These are phyloP conservation scores for Aphanomyces euteiches DNA, from an alignment of 352 stramenopile genomes.

Conservation along the genomic window DNA sequence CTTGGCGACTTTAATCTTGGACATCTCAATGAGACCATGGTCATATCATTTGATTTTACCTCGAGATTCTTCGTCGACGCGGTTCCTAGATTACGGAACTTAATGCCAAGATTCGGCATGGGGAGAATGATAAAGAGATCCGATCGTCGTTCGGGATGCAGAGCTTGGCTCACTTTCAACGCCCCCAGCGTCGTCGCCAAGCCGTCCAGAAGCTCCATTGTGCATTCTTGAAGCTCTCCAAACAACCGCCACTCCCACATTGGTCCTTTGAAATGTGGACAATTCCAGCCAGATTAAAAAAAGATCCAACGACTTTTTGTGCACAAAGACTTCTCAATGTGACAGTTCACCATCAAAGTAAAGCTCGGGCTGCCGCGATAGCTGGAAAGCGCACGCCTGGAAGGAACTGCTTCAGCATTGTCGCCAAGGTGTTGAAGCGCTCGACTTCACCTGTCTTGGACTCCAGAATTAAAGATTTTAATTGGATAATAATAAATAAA, in stretches of 20 bases:
- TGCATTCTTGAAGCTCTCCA: constrained; percentile 3
- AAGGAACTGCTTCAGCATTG: too few relatives aligned
- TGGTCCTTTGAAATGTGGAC: background rate
- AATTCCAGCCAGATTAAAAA: background rate
- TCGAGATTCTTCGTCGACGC: constrained; percentile 16
- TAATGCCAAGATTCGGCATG: constrained; percentile 30
- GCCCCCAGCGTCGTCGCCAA: constrained; percentile 23
- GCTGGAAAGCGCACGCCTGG: too few relatives aligned
- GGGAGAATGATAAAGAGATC: constrained; percentile 28
- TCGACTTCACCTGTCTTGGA: too few relatives aligned
- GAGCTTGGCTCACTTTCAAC: constrained; percentile 26
- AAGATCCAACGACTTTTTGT: background rate
- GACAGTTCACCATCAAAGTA: too few relatives aligned
- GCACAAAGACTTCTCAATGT: too few relatives aligned
- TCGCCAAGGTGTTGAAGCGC: too few relatives aligned
- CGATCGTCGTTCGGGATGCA: constrained; percentile 16
- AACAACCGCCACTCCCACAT: constrained; percentile 31
- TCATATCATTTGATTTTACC: constrained; percentile 10
- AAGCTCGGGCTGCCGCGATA: too few relatives aligned
- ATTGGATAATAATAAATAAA: too few relatives aligned
- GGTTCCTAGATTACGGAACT: constrained; percentile 27
- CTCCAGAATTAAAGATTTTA: too few relatives aligned
- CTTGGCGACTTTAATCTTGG: constrained; percentile 27
- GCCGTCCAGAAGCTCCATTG: constrained; percentile 16
- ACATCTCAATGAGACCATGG: background rate